Conservation (phyloP, 176 grass and related monocot genomes). For the Oryza punctata region DNA sequence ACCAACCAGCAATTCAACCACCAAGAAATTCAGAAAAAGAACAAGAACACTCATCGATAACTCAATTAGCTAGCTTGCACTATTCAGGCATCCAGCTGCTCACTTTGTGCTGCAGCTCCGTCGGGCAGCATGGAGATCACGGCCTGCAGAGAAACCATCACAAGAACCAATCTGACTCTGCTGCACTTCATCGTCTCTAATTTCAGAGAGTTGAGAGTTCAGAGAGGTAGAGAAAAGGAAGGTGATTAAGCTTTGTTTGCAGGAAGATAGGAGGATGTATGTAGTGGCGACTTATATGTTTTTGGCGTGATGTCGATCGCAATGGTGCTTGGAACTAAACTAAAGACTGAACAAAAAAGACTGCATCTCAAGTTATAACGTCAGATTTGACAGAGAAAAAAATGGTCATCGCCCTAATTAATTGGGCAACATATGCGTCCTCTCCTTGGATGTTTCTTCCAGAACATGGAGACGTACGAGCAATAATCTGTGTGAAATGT, state of each 20-base stretch:
- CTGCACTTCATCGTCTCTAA: background rate
- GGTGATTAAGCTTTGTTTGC: too few relatives aligned
- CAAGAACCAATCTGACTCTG: background rate
- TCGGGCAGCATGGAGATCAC: background rate
- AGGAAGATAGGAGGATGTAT: background rate
- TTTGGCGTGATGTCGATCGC: background rate
- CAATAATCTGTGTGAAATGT: background rate
- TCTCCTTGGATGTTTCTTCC: background rate
- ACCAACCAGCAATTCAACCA: background rate
- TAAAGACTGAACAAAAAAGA: background rate
- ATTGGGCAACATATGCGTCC: background rate
- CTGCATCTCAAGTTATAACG: background rate
- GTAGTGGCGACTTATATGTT: background rate
- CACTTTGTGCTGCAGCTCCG: slow-evolving; percentile 9
- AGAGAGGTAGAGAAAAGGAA: background rate
- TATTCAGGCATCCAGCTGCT: too few relatives aligned
- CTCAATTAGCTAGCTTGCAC: too few relatives aligned
- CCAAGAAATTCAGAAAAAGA: background rate
- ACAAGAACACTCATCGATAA: too few relatives aligned
- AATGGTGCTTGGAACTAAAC: background rate
- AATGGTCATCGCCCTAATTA: background rate
- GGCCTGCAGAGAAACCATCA: slow-evolving; percentile 28
- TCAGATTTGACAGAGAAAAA: background rate
- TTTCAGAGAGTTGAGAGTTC: too few relatives aligned
- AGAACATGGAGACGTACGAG: background rate